Evolutionary conservation across 257 asterid genomes (phyloP), one percentile per base, ranked within the genome.

Genomic region (Parsonsia alboflavescens): DNA sequence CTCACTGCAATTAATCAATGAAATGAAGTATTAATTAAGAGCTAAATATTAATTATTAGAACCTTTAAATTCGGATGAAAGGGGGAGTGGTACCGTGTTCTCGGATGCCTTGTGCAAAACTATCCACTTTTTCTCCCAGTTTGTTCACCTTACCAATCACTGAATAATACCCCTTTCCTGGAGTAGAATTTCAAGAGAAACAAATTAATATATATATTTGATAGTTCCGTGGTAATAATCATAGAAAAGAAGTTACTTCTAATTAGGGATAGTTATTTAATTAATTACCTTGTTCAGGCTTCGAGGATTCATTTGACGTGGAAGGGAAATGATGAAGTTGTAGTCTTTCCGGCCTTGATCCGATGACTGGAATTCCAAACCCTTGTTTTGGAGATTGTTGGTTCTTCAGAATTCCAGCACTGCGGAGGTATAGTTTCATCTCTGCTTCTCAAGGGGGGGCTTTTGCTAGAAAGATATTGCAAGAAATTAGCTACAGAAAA

Each of bases 11-110:
- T 28, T 50, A 10, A 50, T 50, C 19, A 50, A 50, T 10, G 7
- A 22, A 13, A 10, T 5, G 28, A 9, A 62, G n/a, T n/a, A n/a
- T 26, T 26, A 8, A 62, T 13, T 39, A 62, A 62, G 41, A 24
- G 10, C 48, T 5, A 2, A 44, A 44, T 33, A 33, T 33, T 33
- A 28, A n/a, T n/a, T n/a, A n/a, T n/a, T n/a, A 33, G 39, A 33
- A 33, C 39, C 1, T 33, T 33, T 3, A 33, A 33, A 33, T 33
- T 33, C 39, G 3, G 39, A 4, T 36, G 39, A 3, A 33, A 33
- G 39, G 3, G 39, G 39, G n/a, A n/a, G n/a, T n/a, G n/a, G n/a
- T 76, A 85, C 86, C 78, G 16, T 85, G 88, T 78, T 85, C 87
- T 22, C 79, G 79, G 80, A 87, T 80, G 72, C 84, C 86, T 80